Conservation (phyloP, 208 protist species). For the Crithidia thermophila region DNA sequence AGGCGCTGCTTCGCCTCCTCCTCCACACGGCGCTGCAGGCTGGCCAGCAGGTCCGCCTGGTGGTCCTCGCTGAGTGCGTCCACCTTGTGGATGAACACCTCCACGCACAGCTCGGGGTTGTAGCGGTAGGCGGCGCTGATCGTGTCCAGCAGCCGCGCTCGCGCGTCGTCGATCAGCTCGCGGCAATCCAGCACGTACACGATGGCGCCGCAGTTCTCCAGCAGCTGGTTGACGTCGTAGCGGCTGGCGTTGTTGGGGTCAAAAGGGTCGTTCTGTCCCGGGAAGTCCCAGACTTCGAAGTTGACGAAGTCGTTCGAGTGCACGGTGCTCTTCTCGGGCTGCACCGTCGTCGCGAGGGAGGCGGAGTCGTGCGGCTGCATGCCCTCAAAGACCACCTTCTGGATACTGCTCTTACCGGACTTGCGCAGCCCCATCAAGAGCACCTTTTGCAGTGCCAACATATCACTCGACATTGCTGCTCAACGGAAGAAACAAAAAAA, state of each 20-base stretch:
- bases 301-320: constrained; percentile 89
- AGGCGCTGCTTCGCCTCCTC: constrained; percentile 78
- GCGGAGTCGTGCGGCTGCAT: constrained; percentile 89
- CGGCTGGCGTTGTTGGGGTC: constrained; percentile 56
- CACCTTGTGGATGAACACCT: constrained; percentile 93
- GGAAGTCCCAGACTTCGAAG: constrained; percentile 93
- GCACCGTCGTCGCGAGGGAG: constrained; percentile 82
- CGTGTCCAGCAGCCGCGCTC: constrained; percentile 76
- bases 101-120: constrained; percentile 77
- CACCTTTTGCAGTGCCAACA: constrained; percentile 81
- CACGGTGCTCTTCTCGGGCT: constrained; percentile 75
- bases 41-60: constrained; percentile 78
- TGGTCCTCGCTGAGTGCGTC: constrained; percentile 89
- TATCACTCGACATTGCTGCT: constrained; percentile 21
- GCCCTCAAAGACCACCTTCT: constrained; percentile 90
- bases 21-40: constrained; percentile 79
- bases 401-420: constrained; percentile 92
- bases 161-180: constrained; percentile 83
- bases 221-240: constrained; percentile 66
- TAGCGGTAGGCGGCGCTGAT: constrained; percentile 77
- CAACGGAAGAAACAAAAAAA: background rate
- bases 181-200: constrained; percentile 91
- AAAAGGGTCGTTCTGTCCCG: constrained; percentile 88
- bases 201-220: constrained; percentile 89
- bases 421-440: constrained; percentile 89